Conservation (phyloP, 768 basidiomycete genomes). For the Mycena latifolia region DNA sequence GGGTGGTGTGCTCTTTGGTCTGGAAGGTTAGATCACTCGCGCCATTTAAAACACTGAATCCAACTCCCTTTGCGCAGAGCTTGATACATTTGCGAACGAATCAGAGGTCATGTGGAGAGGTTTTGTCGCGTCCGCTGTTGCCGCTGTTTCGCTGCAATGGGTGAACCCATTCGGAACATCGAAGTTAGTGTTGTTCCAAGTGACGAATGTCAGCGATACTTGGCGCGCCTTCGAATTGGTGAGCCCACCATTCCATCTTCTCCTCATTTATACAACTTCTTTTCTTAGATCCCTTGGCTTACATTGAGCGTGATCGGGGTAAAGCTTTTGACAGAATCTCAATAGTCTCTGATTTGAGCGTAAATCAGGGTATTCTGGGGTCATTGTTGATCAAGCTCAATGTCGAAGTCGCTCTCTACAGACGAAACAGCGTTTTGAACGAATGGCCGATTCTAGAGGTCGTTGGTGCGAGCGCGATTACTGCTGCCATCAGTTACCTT, state of each 20-base stretch:
- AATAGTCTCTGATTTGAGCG: conserved; percentile 18
- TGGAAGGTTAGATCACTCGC: conserved; percentile 64
- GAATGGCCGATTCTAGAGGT: conserved; percentile 79
- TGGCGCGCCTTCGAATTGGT: conserved; percentile 85
- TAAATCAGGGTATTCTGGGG: conserved; percentile 70
- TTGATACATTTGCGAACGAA: conserved; percentile 77
- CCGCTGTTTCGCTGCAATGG: conserved; percentile 86
- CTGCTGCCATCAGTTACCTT: conserved; percentile 78
- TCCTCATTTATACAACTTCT: neutral
- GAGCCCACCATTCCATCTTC: conserved; percentile 30
- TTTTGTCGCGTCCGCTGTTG: conserved; percentile 92
- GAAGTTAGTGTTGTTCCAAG: conserved; percentile 86
- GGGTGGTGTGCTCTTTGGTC: conserved; percentile 87
- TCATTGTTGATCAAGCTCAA: conserved; percentile 76
- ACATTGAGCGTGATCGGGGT: conserved; percentile 74
- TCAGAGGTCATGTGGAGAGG: conserved; percentile 87
- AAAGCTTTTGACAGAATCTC: conserved; percentile 30
- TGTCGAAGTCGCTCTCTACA: conserved; percentile 71
- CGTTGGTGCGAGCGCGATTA: conserved; percentile 69
- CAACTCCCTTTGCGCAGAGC: conserved; percentile 52
- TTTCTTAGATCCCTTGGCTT: conserved; percentile 75
- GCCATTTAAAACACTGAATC: neutral
- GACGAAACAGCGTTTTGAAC: conserved; percentile 64
- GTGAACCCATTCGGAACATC: conserved; percentile 90
- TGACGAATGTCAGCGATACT: conserved; percentile 67